A percentile compares a stretch with the other conserved stretches of the same genome.
phyloP scores from a whole-genome alignment of 2,329 filamentous ascomycete species.

The Claviceps quebecensis region DNA sequence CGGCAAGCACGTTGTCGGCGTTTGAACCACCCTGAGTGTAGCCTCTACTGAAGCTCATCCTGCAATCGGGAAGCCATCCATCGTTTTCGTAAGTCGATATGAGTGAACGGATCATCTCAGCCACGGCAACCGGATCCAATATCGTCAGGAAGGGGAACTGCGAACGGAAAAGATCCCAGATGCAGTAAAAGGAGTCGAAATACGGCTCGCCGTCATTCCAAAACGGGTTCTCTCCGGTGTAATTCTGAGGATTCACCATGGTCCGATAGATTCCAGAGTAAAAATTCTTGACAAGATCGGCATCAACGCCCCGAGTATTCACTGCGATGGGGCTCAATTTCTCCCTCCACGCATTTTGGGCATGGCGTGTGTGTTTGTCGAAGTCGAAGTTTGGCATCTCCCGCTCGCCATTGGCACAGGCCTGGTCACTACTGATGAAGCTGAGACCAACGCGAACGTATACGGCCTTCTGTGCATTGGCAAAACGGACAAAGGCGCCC shows the following conservation, averaged over 20 bases:
- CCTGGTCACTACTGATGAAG: slow-evolving; percentile 51
- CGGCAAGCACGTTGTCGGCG: slow-evolving; percentile 53
- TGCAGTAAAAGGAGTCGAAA: slow-evolving; percentile 64
- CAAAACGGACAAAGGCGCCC: slow-evolving; percentile 51
- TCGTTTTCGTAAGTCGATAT: slow-evolving; percentile 58
- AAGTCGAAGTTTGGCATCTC: slow-evolving; percentile 61
- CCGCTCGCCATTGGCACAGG: slow-evolving; percentile 51
- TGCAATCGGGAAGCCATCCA: slow-evolving; percentile 61
- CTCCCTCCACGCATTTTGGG: slow-evolving; percentile 42
- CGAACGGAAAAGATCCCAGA: slow-evolving; percentile 59
- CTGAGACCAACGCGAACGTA: slow-evolving; percentile 53
- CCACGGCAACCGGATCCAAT: slow-evolving; percentile 48
- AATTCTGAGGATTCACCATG: slow-evolving; percentile 60
- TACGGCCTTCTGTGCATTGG: slow-evolving; percentile 35
- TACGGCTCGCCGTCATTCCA: slow-evolving; percentile 56
- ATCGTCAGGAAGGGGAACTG: slow-evolving; percentile 58
- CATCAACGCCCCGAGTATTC: slow-evolving; percentile 35
- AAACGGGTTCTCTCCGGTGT: slow-evolving; percentile 57
- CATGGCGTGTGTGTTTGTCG: slow-evolving; percentile 32
- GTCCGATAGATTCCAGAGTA: slow-evolving; percentile 62
- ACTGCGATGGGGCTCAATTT: slow-evolving; percentile 47
- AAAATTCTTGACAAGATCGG: slow-evolving; percentile 45
- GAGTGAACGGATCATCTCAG: slow-evolving; percentile 54
- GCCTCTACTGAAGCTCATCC: slow-evolving; percentile 63
- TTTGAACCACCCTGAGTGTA: slow-evolving; percentile 65